Conservation (phyloP, 306 rosid genomes). For the Canavalia gladiata region DNA sequence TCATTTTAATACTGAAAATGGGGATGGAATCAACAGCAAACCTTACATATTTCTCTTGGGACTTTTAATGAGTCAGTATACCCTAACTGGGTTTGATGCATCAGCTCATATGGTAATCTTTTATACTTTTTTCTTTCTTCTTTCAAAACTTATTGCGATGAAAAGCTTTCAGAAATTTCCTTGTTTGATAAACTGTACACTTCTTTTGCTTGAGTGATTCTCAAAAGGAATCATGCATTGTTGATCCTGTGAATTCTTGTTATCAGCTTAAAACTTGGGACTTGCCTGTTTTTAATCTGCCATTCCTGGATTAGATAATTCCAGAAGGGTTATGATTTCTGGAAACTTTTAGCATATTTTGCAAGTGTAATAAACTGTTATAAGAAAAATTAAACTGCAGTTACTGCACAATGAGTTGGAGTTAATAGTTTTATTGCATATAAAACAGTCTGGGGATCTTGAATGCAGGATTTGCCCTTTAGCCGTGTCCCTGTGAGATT, state of each 20-base stretch:
- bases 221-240: not conserved
- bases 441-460: no score
- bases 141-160: constrained; percentile 26
- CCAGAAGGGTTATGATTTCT: no score
- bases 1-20: constrained; percentile 88
- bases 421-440: no score
- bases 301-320: no score
- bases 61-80: constrained; percentile 93
- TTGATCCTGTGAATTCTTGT: constrained; percentile 29
- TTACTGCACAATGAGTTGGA: no score
- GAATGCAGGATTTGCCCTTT: no score
- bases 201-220: not conserved
- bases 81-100: constrained; percentile 91
- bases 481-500: not conserved
- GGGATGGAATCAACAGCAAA: constrained; percentile 71
- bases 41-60: constrained; percentile 89
- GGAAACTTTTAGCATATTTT: no score
- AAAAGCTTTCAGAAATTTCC: constrained; percentile 28
- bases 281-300: no score
- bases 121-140: constrained; percentile 13
- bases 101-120: constrained; percentile 93
- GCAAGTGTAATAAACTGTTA: no score
- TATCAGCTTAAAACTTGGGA: not conserved
- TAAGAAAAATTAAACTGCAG: no score
- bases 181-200: not conserved